phyloP scores from a whole-genome alignment of 495 filamentous ascomycete species.

The Tuber magnatum region DNA sequence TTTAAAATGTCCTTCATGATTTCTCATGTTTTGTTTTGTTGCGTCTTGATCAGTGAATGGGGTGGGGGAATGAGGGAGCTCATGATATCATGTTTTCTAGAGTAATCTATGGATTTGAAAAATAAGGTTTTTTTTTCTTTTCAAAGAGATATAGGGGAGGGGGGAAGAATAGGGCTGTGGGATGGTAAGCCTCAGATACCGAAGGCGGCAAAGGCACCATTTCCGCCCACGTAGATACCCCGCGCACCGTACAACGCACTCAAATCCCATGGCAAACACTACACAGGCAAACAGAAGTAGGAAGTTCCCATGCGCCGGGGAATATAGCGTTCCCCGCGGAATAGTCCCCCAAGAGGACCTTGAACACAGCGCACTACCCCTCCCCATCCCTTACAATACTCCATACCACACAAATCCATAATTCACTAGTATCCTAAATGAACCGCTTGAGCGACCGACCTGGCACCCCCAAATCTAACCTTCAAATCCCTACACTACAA shows the following conservation, averaged over 20 bases:
- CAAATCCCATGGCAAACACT: background rate
- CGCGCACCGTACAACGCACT: background rate
- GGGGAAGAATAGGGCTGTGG: background rate
- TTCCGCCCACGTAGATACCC: background rate
- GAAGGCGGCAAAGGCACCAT: background rate
- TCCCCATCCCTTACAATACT: background rate
- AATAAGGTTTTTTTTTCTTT: too few relatives aligned
- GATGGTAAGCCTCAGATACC: background rate
- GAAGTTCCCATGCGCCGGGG: background rate
- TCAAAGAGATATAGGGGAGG: too few relatives aligned
- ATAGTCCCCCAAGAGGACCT: too few relatives aligned
- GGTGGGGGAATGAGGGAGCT: background rate
- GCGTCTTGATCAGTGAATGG: background rate
- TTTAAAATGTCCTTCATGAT: background rate
- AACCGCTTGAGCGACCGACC: background rate
- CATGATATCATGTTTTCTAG: constrained; percentile 5
- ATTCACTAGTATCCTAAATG: background rate
- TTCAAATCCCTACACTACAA: background rate
- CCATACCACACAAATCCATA: background rate
- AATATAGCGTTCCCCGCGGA: too few relatives aligned
- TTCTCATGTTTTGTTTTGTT: background rate
- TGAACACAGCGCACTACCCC: background rate
- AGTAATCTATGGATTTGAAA: constrained; percentile 1
- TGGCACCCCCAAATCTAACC: background rate
- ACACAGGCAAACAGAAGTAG: background rate